Evolutionary conservation across 129 eudicot genomes (phyloP).

Genomic region (Centrapalus pauciflorus): DNA sequence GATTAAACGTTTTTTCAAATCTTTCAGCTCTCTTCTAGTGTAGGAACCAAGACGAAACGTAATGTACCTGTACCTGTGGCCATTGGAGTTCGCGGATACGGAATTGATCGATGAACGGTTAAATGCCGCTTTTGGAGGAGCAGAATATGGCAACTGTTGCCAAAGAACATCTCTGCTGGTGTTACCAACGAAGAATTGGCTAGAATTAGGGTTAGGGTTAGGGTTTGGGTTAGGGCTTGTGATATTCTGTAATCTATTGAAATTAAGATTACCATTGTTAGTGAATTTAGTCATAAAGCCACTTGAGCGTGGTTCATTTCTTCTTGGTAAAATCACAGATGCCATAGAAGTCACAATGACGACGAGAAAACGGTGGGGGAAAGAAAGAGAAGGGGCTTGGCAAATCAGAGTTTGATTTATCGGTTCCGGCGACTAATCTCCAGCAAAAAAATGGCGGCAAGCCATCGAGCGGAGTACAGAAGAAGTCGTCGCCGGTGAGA

Average conservation of each 20-base stretch:
- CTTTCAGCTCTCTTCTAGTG: slow-evolving; percentile 39
- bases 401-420: neutral
- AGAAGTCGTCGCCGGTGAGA: neutral
- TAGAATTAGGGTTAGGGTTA: slow-evolving; percentile 12
- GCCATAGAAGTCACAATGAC: slow-evolving; percentile 34
- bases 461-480: slow-evolving; percentile 10
- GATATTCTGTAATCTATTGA: slow-evolving; percentile 19
- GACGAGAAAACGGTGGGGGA: neutral
- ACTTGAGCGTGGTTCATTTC: slow-evolving; percentile 25
- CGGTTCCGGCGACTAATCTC: slow-evolving; percentile 17
- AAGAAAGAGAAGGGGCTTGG: neutral
- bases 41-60: slow-evolving; percentile 34
- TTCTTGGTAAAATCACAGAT: slow-evolving; percentile 39
- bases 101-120: slow-evolving; percentile 2
- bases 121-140: slow-evolving; percentile 3
- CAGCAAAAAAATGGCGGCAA: slow-evolving; percentile 30
- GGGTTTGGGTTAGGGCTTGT: slow-evolving; percentile 30
- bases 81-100: neutral
- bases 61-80: slow-evolving; percentile 31
- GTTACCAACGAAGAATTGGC: neutral
- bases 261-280: slow-evolving; percentile 2
- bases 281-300: slow-evolving; percentile 15
- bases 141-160: neutral
- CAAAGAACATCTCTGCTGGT: neutral
- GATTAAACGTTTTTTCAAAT: slow-evolving; percentile 29